These are phyloP conservation scores for Lachnellula subtilissima DNA, from an alignment of 2,329 filamentous ascomycete genomes.

Conservation along the genomic window DNA sequence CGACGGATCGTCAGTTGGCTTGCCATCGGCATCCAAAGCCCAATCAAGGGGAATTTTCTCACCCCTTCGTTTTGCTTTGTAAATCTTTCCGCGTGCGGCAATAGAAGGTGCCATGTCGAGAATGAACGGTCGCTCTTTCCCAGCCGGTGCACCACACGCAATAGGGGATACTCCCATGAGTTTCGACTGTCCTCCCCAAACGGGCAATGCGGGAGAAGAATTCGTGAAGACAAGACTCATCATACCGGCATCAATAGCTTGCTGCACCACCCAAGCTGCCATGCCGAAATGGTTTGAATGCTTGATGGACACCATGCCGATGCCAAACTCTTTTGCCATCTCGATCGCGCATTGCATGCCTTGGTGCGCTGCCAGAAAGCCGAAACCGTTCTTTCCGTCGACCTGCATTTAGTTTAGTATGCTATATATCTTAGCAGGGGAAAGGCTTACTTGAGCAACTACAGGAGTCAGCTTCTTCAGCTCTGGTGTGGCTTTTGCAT, in stretches of 20 bases:
- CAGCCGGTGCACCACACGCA: conserved; percentile 65
- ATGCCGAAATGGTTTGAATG: conserved; percentile 82
- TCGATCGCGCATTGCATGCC: conserved; percentile 65
- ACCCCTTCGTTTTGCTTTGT: conserved; percentile 62
- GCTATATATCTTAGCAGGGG: neutral
- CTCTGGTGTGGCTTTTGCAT: conserved; percentile 53
- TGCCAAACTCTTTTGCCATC: conserved; percentile 60
- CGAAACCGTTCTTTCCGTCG: conserved; percentile 67
- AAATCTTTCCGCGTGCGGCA: conserved; percentile 67
- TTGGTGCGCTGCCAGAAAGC: conserved; percentile 63
- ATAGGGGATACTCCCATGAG: conserved; percentile 32
- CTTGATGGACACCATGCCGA: conserved; percentile 71
- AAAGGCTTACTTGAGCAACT: conserved; percentile 49
- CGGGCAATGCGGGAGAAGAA: conserved; percentile 30
- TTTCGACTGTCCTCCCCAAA: conserved; percentile 31
- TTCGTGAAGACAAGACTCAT: conserved; percentile 46
- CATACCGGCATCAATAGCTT: conserved; percentile 67
- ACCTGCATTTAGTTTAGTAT: conserved; percentile 1
- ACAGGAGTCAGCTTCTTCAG: conserved; percentile 62
- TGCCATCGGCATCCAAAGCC: conserved; percentile 69
- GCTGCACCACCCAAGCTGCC: conserved; percentile 74
- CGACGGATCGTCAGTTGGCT: conserved; percentile 65
- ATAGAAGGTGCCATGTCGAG: conserved; percentile 71
- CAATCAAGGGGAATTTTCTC: conserved; percentile 69
- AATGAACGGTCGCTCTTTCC: conserved; percentile 59